Percentiles rank a stretch among this genome's conserved stretches.
phyloP scores from a whole-genome alignment of 441 rosid genomes.

The Capsella rubella region DNA sequence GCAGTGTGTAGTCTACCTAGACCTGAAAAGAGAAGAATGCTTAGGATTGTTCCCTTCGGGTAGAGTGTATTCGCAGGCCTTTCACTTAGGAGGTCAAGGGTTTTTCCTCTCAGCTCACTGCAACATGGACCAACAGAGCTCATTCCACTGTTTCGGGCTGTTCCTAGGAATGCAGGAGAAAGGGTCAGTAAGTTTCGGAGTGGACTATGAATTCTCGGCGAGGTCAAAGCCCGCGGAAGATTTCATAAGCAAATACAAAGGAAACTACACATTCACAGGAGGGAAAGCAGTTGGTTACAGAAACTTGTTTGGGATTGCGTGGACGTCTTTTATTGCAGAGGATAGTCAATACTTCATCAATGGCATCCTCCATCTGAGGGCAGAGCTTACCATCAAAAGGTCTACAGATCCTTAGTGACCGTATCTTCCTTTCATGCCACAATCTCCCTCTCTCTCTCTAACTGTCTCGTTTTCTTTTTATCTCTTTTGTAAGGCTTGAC shows the following conservation, averaged over 20 bases:
- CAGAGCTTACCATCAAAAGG: conserved; percentile 69
- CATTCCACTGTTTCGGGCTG: conserved; percentile 69
- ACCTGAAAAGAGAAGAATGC: conserved; percentile 71
- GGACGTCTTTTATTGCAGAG: conserved; percentile 63
- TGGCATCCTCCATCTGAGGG: conserved; percentile 73
- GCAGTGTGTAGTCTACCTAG: conserved; percentile 72
- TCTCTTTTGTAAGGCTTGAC: conserved; percentile 21
- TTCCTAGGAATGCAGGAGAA: conserved; percentile 83
- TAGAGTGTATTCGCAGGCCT: conserved; percentile 75
- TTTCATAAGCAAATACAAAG: conserved; percentile 66
- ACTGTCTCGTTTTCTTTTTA: background rate
- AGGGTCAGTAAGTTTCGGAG: conserved; percentile 66
- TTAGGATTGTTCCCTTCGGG: conserved; percentile 59
- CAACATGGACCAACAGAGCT: conserved; percentile 80
- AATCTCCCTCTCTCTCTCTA: conserved; percentile 1
- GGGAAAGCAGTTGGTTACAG: conserved; percentile 83
- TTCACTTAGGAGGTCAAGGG: conserved; percentile 78
- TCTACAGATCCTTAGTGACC: conserved; percentile 35
- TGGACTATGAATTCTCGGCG: conserved; percentile 74
- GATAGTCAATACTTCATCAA: conserved; percentile 67
- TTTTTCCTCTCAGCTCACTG: conserved; percentile 75
- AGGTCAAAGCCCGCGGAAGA: conserved; percentile 67
- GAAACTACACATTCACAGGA: conserved; percentile 74
- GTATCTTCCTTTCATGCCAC: conserved; percentile 7
- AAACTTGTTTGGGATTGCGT: conserved; percentile 63